Conservation (phyloP, 2,329 filamentous ascomycete species). For the Paracorniculantispora psalliotae region DNA sequence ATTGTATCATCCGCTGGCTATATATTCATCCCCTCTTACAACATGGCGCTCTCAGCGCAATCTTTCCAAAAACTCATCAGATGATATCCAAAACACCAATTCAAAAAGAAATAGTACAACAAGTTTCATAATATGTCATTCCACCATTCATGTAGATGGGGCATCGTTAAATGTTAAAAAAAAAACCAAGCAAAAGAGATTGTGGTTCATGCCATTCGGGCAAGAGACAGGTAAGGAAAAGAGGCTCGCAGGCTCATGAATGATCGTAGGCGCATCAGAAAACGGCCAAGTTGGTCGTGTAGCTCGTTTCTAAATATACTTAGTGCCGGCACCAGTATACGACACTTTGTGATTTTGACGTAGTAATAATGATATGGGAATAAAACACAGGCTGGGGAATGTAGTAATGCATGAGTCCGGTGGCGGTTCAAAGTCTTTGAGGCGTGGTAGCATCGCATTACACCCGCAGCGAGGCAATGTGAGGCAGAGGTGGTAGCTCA, state of each 20-base stretch:
- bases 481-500: slow-evolving; percentile 50
- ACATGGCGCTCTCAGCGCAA: background rate
- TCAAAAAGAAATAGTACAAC: background rate
- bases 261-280: slow-evolving; percentile 2
- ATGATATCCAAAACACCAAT: background rate
- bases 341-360: background rate
- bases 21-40: background rate
- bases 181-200: background rate
- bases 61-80: background rate
- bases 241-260: background rate
- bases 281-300: background rate
- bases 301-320: background rate
- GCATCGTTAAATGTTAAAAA: background rate
- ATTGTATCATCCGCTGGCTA: background rate
- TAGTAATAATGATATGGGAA: background rate
- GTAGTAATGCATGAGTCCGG: background rate
- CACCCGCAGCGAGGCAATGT: slow-evolving; percentile 17
- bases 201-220: background rate
- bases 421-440: slow-evolving; percentile 1
- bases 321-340: slow-evolving; percentile 7
- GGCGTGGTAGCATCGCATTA: background rate
- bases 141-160: background rate
- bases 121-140: slow-evolving; percentile 8
- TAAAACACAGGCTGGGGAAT: slow-evolving; percentile 3
- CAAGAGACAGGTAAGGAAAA: background rate